Evolutionary conservation across 768 basidiomycete species (phyloP).

Genomic region (Leucocoprinus leucothites): DNA sequence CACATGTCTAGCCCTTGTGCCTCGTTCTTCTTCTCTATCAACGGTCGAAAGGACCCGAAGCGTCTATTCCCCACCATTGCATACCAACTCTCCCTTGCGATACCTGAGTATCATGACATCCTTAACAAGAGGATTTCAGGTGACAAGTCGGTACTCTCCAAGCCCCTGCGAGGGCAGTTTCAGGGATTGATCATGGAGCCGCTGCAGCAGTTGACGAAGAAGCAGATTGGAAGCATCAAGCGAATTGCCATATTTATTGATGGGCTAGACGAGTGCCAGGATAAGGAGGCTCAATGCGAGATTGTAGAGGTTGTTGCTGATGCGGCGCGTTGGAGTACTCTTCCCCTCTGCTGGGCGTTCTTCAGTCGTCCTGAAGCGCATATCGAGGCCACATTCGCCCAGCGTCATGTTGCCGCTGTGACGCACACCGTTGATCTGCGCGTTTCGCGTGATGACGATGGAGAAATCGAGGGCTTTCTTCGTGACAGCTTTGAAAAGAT

Average conservation of each 20-base stretch:
- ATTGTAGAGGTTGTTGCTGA: constrained; percentile 1
- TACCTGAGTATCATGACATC: neutral
- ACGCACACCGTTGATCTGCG: neutral
- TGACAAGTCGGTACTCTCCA: neutral
- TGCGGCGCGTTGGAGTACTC: neutral
- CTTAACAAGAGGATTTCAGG: neutral
- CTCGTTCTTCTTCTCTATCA: neutral
- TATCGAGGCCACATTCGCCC: neutral
- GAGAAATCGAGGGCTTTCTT: constrained; percentile 12
- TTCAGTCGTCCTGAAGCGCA: constrained; percentile 3
- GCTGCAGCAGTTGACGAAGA: neutral
- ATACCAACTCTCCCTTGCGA: neutral
- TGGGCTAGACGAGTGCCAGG: constrained; percentile 4
- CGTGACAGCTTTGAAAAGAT: neutral
- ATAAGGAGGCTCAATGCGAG: neutral
- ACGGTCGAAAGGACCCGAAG: neutral
- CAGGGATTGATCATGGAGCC: neutral
- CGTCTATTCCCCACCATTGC: neutral
- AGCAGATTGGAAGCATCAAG: neutral
- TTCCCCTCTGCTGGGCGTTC: neutral
- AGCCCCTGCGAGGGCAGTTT: neutral
- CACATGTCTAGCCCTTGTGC: too few species aligned
- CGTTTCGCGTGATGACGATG: neutral
- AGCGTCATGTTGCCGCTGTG: neutral
- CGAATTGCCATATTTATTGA: neutral